These are phyloP conservation scores for Paradendryphiella salina DNA, from an alignment of 2,329 filamentous ascomycete genomes.

Conservation along the genomic window DNA sequence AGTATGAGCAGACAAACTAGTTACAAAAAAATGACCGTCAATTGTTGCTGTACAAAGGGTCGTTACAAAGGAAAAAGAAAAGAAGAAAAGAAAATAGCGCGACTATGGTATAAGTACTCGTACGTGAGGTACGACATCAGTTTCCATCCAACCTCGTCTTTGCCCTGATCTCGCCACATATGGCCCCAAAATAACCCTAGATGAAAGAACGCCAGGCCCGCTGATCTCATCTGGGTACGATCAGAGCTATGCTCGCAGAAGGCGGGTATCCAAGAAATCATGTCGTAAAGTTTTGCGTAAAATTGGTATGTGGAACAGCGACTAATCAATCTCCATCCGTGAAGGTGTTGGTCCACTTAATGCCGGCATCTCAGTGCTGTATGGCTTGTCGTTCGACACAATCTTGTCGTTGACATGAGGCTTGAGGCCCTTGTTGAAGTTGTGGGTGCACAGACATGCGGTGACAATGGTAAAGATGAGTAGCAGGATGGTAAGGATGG, in stretches of 20 bases:
- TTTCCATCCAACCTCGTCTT: constrained; percentile 5
- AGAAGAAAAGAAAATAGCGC: constrained; percentile 8
- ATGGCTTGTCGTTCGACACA: constrained; percentile 55
- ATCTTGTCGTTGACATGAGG: constrained; percentile 72
- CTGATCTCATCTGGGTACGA: constrained; percentile 27
- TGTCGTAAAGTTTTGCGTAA: constrained; percentile 28
- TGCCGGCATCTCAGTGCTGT: constrained; percentile 54
- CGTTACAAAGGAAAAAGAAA: constrained; percentile 10
- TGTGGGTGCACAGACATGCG: constrained; percentile 82
- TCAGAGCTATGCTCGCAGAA: constrained; percentile 36
- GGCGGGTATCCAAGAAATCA: constrained; percentile 28
- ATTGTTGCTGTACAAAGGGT: constrained; percentile 25
- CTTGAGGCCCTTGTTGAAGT: constrained; percentile 89
- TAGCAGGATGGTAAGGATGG: constrained; percentile 85
- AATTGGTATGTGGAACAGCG: constrained; percentile 13
- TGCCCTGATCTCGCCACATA: constrained; percentile 8
- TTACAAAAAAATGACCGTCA: constrained; percentile 17
- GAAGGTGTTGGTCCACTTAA: constrained; percentile 51
- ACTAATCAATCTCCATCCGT: constrained; percentile 49
- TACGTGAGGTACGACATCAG: constrained; percentile 7
- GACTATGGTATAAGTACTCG: constrained; percentile 9
- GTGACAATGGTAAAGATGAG: constrained; percentile 88
- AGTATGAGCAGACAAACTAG: constrained; percentile 17
- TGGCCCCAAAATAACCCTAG: constrained; percentile 15
- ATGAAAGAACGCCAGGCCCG: constrained; percentile 31